Conservation (phyloP, 306 rosid genomes). For the Medicago lupulina region DNA sequence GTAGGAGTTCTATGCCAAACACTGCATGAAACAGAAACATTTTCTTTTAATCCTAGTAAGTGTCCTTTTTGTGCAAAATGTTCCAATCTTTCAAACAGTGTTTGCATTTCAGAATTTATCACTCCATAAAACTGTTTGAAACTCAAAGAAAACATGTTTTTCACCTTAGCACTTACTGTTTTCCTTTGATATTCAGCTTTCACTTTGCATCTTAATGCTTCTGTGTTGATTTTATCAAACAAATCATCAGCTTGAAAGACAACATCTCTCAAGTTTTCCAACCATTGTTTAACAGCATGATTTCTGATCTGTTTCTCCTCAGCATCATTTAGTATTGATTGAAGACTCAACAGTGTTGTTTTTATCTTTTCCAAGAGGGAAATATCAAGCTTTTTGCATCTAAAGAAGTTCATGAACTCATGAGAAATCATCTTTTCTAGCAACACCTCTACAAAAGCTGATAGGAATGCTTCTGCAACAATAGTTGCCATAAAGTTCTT, state of each 20-base stretch:
- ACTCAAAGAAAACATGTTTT: conserved; percentile 36
- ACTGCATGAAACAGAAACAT: too few relatives aligned
- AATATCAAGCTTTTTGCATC: not conserved
- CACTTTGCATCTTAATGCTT: conserved; percentile 25
- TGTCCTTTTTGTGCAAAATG: too few relatives aligned
- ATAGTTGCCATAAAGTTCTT: conserved; percentile 13
- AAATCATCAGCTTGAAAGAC: conserved; percentile 32
- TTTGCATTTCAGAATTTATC: too few relatives aligned
- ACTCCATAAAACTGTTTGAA: too few relatives aligned
- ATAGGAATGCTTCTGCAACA: conserved; percentile 38
- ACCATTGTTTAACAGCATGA: conserved; percentile 35
- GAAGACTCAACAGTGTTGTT: conserved; percentile 31
- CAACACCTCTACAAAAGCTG: conserved; percentile 35
- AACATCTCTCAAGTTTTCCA: conserved; percentile 26
- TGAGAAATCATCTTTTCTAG: not conserved
- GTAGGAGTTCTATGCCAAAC: too few relatives aligned
- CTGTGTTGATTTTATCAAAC: conserved; percentile 11
- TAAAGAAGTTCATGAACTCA: not conserved
- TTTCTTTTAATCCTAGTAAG: too few relatives aligned
- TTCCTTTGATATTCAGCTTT: conserved; percentile 11
- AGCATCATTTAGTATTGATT: conserved; percentile 34
- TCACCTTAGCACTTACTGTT: conserved; percentile 39
- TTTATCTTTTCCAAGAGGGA: conserved; percentile 23
- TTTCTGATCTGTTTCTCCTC: conserved; percentile 38
- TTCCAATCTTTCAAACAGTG: too few relatives aligned